Percentiles rank a stretch among this genome's conserved stretches.
Conservation (phyloP, 371 early-diverging fungal species). For the Mucor piriformis region DNA sequence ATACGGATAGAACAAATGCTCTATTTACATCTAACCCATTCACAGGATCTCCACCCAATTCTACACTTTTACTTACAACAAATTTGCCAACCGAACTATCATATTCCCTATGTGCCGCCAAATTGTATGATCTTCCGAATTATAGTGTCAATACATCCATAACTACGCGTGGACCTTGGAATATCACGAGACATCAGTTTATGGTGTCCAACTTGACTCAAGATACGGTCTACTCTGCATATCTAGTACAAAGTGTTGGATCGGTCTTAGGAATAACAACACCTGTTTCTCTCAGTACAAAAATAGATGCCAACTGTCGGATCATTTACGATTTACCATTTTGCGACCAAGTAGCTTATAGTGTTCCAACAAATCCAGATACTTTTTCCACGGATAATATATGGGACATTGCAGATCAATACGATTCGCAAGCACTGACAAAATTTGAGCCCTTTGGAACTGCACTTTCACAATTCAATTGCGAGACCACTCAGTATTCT, state of each 20-base stretch:
- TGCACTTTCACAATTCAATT: constrained; percentile 62
- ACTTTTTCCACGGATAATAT: constrained; percentile 9
- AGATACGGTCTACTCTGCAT: constrained; percentile 46
- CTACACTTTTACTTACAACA: constrained; percentile 43
- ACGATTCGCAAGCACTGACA: constrained; percentile 49
- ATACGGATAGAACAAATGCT: constrained; percentile 57
- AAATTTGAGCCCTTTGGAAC: constrained; percentile 54
- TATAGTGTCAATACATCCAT: constrained; percentile 38
- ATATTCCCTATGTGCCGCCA: constrained; percentile 54
- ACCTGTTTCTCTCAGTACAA: constrained; percentile 36
- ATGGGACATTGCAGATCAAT: constrained; percentile 35
- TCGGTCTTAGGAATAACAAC: constrained; percentile 33
- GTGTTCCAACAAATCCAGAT: constrained; percentile 45
- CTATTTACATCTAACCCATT: constrained; percentile 52
- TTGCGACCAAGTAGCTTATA: constrained; percentile 65
- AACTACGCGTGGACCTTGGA: constrained; percentile 34
- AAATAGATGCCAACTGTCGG: constrained; percentile 52
- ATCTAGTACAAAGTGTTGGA: constrained; percentile 45
- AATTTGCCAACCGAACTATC: constrained; percentile 41
- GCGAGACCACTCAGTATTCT: constrained; percentile 61
- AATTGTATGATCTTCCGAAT: constrained; percentile 31
- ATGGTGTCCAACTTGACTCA: constrained; percentile 40
- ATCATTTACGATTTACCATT: constrained; percentile 59
- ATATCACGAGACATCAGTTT: constrained; percentile 32
- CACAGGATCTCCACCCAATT: constrained; percentile 33